phyloP scores from a whole-genome alignment of 768 basidiomycete species.

The Lentinula aciculospora region DNA sequence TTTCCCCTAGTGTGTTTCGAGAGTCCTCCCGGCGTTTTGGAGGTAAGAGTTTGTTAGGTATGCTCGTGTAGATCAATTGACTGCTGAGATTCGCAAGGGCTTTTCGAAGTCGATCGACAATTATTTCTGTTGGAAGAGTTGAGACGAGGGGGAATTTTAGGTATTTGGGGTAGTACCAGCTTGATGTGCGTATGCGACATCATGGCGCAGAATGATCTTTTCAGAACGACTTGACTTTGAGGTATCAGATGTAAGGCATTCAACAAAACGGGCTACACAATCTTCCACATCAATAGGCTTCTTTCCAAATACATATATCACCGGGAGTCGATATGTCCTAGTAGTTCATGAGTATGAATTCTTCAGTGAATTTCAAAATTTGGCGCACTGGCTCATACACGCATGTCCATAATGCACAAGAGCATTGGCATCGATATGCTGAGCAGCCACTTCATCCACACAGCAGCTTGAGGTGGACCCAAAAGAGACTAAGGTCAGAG shows the following conservation, averaged over 20 bases:
- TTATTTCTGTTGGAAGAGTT: not conserved
- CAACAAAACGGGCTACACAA: conserved; percentile 31
- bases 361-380: not conserved
- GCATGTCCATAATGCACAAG: conserved; percentile 96
- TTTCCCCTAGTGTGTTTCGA: not conserved
- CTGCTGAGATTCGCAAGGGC: conserved; percentile 19
- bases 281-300: conserved; percentile 51
- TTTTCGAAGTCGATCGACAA: conserved; percentile 15
- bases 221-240: not conserved
- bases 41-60: conserved; percentile 21
- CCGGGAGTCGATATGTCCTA: conserved; percentile 84
- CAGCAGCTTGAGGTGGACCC: conserved; percentile 65
- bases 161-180: conserved; percentile 38
- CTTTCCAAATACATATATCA: conserved; percentile 87
- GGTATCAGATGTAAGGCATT: conserved; percentile 20
- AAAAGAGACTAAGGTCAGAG: not conserved
- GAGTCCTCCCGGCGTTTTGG: not conserved
- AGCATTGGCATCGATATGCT: conserved; percentile 88
- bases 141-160: not conserved
- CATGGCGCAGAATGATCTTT: conserved; percentile 59
- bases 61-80: conserved; percentile 29
- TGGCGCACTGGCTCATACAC: conserved; percentile 82
- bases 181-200: conserved; percentile 71
- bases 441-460: conserved; percentile 92
- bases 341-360: not conserved